phyloP scores from a whole-genome alignment of 805 yeast species.

The Wickerhamomyces kurtzmanii region DNA sequence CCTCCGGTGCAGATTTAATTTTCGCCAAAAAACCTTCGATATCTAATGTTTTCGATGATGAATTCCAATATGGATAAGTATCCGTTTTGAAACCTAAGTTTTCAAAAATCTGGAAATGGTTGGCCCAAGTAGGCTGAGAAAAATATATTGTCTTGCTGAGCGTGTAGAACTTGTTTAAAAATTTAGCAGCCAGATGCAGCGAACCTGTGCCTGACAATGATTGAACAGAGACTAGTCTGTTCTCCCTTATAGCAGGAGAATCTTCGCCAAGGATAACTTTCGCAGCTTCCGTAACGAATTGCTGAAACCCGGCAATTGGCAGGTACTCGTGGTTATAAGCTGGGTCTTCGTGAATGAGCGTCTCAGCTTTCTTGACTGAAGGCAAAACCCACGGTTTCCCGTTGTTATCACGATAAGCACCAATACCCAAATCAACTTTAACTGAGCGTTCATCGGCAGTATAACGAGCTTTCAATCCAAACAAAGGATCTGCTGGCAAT shows the following conservation, averaged over 20 bases:
- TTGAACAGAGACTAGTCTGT: conserved; percentile 55
- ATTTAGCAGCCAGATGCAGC: conserved; percentile 72
- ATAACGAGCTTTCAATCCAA: conserved; percentile 67
- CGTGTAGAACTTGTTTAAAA: conserved; percentile 21
- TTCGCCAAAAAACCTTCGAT: conserved; percentile 56
- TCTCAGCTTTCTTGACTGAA: conserved; percentile 62
- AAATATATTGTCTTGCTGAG: conserved; percentile 47
- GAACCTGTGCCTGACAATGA: conserved; percentile 88
- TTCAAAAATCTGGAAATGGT: conserved; percentile 79
- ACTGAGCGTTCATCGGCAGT: conserved; percentile 42
- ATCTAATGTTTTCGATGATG: conserved; percentile 58
- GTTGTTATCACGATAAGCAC: conserved; percentile 62
- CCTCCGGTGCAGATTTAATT: conserved; percentile 57
- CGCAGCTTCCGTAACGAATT: conserved; percentile 63
- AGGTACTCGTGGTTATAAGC: conserved; percentile 80
- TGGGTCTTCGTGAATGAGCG: conserved; percentile 44
- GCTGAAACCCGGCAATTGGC: conserved; percentile 68
- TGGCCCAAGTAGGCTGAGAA: conserved; percentile 96
- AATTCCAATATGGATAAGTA: conserved; percentile 82
- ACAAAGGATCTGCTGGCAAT: conserved; percentile 82
- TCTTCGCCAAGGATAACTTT: conserved; percentile 61
- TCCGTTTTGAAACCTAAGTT: conserved; percentile 57
- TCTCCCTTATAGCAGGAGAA: conserved; percentile 37
- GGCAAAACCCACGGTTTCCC: conserved; percentile 71
- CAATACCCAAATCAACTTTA: conserved; percentile 84